phyloP scores from a whole-genome alignment of 768 basidiomycete species.

The Phaeolepiota aurea region DNA sequence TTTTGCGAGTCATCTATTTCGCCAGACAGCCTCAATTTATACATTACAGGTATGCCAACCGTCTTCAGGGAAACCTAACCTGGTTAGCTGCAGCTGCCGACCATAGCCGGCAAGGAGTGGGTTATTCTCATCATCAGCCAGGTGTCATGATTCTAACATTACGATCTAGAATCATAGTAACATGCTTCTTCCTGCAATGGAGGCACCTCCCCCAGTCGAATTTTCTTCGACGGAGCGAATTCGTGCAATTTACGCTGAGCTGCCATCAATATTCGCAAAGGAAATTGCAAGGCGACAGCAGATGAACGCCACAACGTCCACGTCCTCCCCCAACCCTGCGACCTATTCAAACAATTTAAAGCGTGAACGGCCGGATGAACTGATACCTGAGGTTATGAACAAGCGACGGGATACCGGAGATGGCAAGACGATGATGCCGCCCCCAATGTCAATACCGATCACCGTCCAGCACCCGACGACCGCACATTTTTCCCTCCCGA shows the following conservation, averaged over 20 bases:
- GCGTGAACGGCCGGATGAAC: conserved; percentile 53
- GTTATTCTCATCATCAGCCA: conserved; percentile 13
- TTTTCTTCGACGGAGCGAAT: conserved; percentile 51
- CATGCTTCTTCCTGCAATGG: conserved; percentile 48
- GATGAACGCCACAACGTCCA: conserved; percentile 9
- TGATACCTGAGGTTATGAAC: conserved; percentile 24
- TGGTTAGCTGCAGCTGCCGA: conserved; percentile 70
- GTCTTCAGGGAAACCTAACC: conserved; percentile 63
- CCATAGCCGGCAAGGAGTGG: conserved; percentile 37
- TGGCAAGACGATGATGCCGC: conserved; percentile 38
- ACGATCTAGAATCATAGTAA: conserved; percentile 17
- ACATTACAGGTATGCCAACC: conserved; percentile 40
- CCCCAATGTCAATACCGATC: conserved; percentile 27
- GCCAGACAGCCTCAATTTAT: conserved; percentile 10
- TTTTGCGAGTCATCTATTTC: conserved; percentile 8
- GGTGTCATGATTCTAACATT: conserved; percentile 3
- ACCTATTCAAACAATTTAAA: conserved; percentile 36
- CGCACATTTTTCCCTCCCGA: conserved; percentile 20
- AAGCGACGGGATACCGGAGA: conserved; percentile 72
- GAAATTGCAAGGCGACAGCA: conserved; percentile 43
- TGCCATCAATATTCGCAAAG: conserved; percentile 55
- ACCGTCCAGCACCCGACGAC: conserved; percentile 6
- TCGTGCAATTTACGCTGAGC: conserved; percentile 52
- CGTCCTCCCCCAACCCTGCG: conserved; percentile 4
- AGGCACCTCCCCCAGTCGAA: conserved; percentile 42